Evolutionary conservation across 495 filamentous ascomycete genomes (phyloP).

Genomic region (Hypomontagnella submonticulosa): DNA sequence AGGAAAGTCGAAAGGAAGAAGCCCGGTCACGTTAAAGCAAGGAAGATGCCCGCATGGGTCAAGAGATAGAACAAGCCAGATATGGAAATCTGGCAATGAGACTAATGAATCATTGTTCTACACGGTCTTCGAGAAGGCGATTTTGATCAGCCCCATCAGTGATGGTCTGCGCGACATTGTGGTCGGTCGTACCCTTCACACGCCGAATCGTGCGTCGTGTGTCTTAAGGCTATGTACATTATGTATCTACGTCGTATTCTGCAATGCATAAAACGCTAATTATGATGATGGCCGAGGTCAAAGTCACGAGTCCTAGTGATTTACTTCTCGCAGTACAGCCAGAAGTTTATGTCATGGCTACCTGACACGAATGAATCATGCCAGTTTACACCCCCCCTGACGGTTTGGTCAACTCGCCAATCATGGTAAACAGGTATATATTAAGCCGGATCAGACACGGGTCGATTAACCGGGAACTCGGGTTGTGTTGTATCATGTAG

Average conservation of each 20-base stretch:
- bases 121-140: conserved; percentile 11
- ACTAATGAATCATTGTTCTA: conserved; percentile 6
- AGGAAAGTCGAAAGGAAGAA: conserved; percentile 98
- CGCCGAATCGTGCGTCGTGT: conserved; percentile 29
- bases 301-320: background rate
- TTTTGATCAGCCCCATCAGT: conserved; percentile 16
- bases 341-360: conserved; percentile 17
- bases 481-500: conserved; percentile 41
- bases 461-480: conserved; percentile 35
- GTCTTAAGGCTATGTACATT: conserved; percentile 43
- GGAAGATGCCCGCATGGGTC: conserved; percentile 99
- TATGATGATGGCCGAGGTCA: conserved; percentile 5
- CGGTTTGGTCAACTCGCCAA: conserved; percentile 19
- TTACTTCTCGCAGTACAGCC: conserved; percentile 1
- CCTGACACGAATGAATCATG: conserved; percentile 21
- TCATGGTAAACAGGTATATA: conserved; percentile 10
- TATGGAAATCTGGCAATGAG: conserved; percentile 7
- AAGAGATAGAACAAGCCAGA: conserved; percentile 69
- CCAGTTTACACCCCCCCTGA: conserved; percentile 8
- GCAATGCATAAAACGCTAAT: conserved; percentile 25
- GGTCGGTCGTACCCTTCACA: conserved; percentile 24
- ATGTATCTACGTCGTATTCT: conserved; percentile 39
- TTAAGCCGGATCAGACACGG: conserved; percentile 8
- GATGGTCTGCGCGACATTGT: background rate
- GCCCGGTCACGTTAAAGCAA: conserved; percentile 91